Percentiles rank a stretch among this genome's conserved stretches.
These are phyloP conservation scores for Schizophyllum amplum DNA, from an alignment of 1,284 basidiomycete species.

Conservation along the genomic window DNA sequence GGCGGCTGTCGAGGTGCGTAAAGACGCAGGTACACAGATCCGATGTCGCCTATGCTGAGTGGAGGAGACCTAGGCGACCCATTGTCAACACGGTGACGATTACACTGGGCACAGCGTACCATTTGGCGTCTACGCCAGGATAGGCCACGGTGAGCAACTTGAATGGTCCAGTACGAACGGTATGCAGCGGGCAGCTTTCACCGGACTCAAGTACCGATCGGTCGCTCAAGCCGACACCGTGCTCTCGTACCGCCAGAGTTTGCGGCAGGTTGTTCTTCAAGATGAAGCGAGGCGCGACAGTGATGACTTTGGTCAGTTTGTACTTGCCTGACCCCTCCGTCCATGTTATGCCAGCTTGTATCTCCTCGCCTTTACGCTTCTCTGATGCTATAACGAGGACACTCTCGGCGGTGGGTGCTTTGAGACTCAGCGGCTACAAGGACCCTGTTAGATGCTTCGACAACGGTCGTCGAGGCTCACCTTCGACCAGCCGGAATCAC, in stretches of 20 bases:
- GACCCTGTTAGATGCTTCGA: constrained; percentile 1
- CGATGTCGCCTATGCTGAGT: constrained; percentile 90
- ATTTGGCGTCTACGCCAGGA: constrained; percentile 78
- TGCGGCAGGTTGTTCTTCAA: constrained; percentile 77
- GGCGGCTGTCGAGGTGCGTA: constrained; percentile 18
- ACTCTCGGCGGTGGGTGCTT: constrained; percentile 88
- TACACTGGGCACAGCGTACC: constrained; percentile 39
- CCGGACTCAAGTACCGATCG: constrained; percentile 62
- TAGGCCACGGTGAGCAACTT: constrained; percentile 80
- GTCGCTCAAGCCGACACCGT: constrained; percentile 66
- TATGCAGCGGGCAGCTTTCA: constrained; percentile 65
- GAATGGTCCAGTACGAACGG: constrained; percentile 59
- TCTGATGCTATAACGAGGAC: constrained; percentile 72
- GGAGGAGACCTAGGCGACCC: constrained; percentile 72
- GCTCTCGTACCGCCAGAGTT: constrained; percentile 78
- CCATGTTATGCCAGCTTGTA: constrained; percentile 89
- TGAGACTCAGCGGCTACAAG: constrained; percentile 70
- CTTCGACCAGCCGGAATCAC: constrained; percentile 90
- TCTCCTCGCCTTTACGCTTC: constrained; percentile 66
- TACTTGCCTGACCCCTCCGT: constrained; percentile 93
- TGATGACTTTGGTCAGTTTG: constrained; percentile 93
- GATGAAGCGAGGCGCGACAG: constrained; percentile 86
- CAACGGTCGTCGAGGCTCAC: constrained; percentile 28
- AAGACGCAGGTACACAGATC: constrained; percentile 75
- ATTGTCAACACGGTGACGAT: constrained; percentile 3